phyloP scores from a whole-genome alignment of 192 early-diverging fungal genomes.

The Funneliformis geosporum region DNA sequence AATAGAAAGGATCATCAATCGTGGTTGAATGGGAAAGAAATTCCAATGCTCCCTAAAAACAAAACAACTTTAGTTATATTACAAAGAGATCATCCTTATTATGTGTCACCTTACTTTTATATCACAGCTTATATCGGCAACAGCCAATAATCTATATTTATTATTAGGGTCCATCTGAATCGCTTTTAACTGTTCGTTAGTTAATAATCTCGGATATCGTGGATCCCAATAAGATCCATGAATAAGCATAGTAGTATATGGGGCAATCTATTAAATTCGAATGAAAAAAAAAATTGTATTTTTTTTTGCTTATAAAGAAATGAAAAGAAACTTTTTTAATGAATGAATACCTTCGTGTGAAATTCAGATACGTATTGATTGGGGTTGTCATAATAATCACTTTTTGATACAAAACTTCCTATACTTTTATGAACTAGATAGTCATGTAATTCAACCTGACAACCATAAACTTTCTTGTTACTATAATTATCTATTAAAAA shows the following conservation, averaged over 20 bases:
- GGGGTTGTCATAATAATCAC: constrained; percentile 79
- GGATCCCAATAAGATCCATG: constrained; percentile 96
- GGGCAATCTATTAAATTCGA: constrained; percentile 81
- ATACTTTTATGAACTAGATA: constrained; percentile 80
- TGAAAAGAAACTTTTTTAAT: not conserved
- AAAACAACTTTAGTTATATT: not conserved
- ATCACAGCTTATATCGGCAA: constrained; percentile 95
- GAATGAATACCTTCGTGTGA: constrained; percentile 61
- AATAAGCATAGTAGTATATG: constrained; percentile 83
- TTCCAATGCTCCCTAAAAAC: constrained; percentile 83
- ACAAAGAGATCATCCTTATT: not conserved
- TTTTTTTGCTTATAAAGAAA: not conserved
- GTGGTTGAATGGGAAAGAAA: constrained; percentile 88
- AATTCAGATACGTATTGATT: constrained; percentile 77
- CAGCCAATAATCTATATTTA: constrained; percentile 71
- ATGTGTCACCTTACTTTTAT: constrained; percentile 61
- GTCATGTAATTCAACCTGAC: constrained; percentile 77
- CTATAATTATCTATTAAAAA: constrained; percentile 11
- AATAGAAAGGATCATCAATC: constrained; percentile 90
- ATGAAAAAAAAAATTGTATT: not conserved
- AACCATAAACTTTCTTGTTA: constrained; percentile 72
- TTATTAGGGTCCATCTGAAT: constrained; percentile 68
- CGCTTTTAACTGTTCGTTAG: constrained; percentile 74
- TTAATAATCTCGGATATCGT: constrained; percentile 84
- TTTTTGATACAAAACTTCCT: constrained; percentile 51